Percentiles rank a stretch among this genome's conserved stretches.
These are phyloP conservation scores for Trypanosoma brucei DNA, from an alignment of 208 protist genomes.

Conservation along the genomic window DNA sequence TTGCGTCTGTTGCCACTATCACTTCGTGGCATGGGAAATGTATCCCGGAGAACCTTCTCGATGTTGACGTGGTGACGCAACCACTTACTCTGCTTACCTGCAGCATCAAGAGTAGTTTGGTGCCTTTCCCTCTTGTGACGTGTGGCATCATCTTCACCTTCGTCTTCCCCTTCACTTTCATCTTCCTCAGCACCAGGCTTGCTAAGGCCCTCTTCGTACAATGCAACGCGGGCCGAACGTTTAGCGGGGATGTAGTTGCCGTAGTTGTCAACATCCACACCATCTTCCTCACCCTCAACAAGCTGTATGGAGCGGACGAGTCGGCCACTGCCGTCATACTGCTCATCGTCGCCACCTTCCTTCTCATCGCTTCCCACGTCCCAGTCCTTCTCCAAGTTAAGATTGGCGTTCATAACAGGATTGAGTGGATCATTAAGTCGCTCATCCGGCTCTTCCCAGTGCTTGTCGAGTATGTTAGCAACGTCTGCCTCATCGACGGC, in stretches of 20 bases:
- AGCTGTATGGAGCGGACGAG: slow-evolving; percentile 37
- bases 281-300: slow-evolving; percentile 71
- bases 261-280: slow-evolving; percentile 88
- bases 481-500: slow-evolving; percentile 53
- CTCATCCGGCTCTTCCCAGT: slow-evolving; percentile 31
- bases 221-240: slow-evolving; percentile 61
- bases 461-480: slow-evolving; percentile 56
- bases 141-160: slow-evolving; percentile 22
- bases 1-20: slow-evolving; percentile 41
- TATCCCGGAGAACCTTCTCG: slow-evolving; percentile 76
- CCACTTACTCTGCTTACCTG: slow-evolving; percentile 69
- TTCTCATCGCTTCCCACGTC: slow-evolving; percentile 59
- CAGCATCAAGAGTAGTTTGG: slow-evolving; percentile 34
- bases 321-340: slow-evolving; percentile 8
- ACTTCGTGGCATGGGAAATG: slow-evolving; percentile 70
- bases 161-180: slow-evolving; percentile 22
- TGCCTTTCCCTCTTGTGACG: slow-evolving; percentile 34
- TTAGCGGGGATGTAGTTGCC: slow-evolving; percentile 74
- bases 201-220: slow-evolving; percentile 66
- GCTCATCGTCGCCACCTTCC: slow-evolving; percentile 20
- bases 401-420: slow-evolving; percentile 71
- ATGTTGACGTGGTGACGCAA: slow-evolving; percentile 80
- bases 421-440: slow-evolving; percentile 70
- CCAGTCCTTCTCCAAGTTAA: slow-evolving; percentile 78
- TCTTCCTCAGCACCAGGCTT: slow-evolving; percentile 30